Base-by-base conservation (phyloP, 2,329 filamentous ascomycete species). In the Didymosphaeria variabile region DNA sequence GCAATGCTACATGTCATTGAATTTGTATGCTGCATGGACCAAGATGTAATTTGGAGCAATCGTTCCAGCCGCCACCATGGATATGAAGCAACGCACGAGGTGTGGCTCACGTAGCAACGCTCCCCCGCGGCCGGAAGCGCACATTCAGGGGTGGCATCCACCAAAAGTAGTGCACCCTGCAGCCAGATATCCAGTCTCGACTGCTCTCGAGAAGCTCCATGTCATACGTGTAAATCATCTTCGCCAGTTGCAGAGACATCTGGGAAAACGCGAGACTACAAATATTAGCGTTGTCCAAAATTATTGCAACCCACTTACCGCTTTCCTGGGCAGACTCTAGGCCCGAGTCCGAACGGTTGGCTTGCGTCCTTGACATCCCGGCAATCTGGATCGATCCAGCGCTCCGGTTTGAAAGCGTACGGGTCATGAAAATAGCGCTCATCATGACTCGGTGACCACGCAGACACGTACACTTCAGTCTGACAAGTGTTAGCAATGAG, bases 151-250 rank as follows among this genome's bases (percentile, higher is more conserved):
- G 38, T 6, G 57, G 52, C 29, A 46, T 60, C 38, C 59, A 45
- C 60, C 60, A 63, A 32, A 59, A 36, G 15, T 34, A 57, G 32
- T 57, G 34, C 19, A 57, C 52, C 45, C 29, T 46, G 13, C 51
- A 60, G 19, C 45, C 38, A 15, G n/a, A 15, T 17, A 45, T 44
- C 51, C 47, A 55, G 32, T 63, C 47, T 5, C 56, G 47, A 26
- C 56, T 55, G 15, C 44, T 57, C 12, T 60, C 57, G 2, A 62
- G 13, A 23, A 79, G 62, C 63, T 77, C 69, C 36, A 79, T 60
- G 63, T 81, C 79, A 57, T 79, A 81, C 10, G 71, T 69, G 62
- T 67, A 80, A 1, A 78, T 46, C 55, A 80, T 53, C 61, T 78
- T 79, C 1, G 77, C 72, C 31, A 81, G 52, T 21, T 80, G 76